phyloP scores from a whole-genome alignment of 192 early-diverging fungal species.

The Rhizoclosmatium sp. region DNA sequence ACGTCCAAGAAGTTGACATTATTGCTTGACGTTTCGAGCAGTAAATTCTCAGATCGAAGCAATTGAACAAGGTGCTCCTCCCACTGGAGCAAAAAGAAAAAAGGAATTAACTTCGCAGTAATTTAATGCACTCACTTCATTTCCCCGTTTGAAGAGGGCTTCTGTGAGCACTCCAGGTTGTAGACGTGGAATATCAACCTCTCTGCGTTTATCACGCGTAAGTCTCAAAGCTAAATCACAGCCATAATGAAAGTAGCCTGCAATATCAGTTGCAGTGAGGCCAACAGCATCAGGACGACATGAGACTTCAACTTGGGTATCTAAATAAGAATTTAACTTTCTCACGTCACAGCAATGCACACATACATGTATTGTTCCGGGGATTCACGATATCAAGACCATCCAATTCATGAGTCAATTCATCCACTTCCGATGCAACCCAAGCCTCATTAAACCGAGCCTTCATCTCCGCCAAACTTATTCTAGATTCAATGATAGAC shows the following conservation, averaged over 20 bases:
- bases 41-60: slow-evolving; percentile 15
- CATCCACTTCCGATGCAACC: no score
- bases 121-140: not conserved
- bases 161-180: not conserved
- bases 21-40: not conserved
- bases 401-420: no score
- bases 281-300: not conserved
- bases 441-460: no score
- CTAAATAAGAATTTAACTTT: no score
- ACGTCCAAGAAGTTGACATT: slow-evolving; percentile 7
- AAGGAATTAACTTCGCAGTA: not conserved
- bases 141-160: slow-evolving; percentile 39
- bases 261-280: slow-evolving; percentile 20
- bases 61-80: slow-evolving; percentile 31
- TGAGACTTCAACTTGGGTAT: no score
- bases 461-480: no score
- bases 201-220: not conserved
- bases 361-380: no score
- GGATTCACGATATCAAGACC: no score
- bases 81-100: slow-evolving; percentile 32
- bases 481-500: no score
- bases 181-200: not conserved
- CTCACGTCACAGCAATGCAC: no score
- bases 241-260: not conserved
- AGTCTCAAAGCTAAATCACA: slow-evolving; percentile 23